phyloP scores from a whole-genome alignment of 208 protist genomes.

The Chromosphaera perkinsii region DNA sequence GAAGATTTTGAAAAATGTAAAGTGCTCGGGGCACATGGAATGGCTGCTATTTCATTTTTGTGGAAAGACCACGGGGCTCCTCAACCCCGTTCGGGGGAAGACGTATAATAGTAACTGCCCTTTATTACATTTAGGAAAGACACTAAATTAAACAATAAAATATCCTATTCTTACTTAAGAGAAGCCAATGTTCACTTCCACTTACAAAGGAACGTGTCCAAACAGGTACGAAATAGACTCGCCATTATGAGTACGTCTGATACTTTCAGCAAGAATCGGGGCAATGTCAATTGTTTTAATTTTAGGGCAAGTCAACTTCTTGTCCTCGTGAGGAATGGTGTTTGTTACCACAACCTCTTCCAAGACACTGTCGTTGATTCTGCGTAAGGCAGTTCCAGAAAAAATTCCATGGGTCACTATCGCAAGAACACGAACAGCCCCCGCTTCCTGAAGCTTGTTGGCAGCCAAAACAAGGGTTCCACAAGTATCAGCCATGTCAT shows the following conservation, averaged over 20 bases:
- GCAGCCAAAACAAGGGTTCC: slow-evolving; percentile 38
- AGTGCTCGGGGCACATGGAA: no score
- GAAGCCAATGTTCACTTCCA: no score
- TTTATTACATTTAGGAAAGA: no score
- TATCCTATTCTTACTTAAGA: no score
- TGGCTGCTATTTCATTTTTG: no score
- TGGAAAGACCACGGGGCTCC: no score
- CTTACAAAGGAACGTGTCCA: slow-evolving; percentile 28
- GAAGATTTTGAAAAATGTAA: no score
- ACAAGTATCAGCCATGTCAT: slow-evolving; percentile 56
- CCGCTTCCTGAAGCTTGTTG: slow-evolving; percentile 15
- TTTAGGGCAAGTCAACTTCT: slow-evolving; percentile 26
- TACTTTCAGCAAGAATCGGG: slow-evolving; percentile 35
- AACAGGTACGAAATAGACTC: slow-evolving; percentile 40
- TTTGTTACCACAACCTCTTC: slow-evolving; percentile 39
- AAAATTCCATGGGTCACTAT: slow-evolving; percentile 42
- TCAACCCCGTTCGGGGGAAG: no score
- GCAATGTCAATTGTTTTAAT: slow-evolving; percentile 35
- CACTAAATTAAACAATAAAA: no score
- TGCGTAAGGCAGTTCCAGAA: slow-evolving; percentile 17
- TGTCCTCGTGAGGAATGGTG: slow-evolving; percentile 41
- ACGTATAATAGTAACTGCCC: no score
- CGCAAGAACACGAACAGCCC: slow-evolving; percentile 35
- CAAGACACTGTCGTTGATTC: slow-evolving; percentile 29
- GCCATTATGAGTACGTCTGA: slow-evolving; percentile 41